These are phyloP conservation scores for Wickerhamomyces mucosus DNA, from an alignment of 805 yeast genomes.

Conservation along the genomic window DNA sequence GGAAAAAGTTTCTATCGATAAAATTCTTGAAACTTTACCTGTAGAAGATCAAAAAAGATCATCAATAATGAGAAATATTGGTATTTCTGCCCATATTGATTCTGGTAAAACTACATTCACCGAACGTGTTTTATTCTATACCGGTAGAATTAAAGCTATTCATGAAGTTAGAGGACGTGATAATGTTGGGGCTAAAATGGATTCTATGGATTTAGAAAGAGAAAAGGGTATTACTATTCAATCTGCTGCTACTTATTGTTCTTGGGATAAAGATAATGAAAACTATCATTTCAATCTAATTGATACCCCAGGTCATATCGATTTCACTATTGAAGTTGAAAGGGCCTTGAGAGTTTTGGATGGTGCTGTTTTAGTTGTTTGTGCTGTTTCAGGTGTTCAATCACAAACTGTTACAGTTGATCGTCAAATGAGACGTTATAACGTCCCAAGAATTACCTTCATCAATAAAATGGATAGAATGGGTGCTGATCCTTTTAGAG, in stretches of 20 bases:
- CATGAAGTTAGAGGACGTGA: slow-evolving; percentile 97
- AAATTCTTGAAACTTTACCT: slow-evolving; percentile 38
- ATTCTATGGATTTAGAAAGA: slow-evolving; percentile 96
- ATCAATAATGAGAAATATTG: slow-evolving; percentile 75
- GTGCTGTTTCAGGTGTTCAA: slow-evolving; percentile 98
- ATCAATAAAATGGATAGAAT: slow-evolving; percentile 98
- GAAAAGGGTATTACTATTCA: slow-evolving; percentile 98
- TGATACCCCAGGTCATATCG: slow-evolving; percentile 99
- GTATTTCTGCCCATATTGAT: slow-evolving; percentile 96
- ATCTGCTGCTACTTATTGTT: slow-evolving; percentile 97
- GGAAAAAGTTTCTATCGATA: slow-evolving; percentile 61
- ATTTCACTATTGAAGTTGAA: slow-evolving; percentile 97
- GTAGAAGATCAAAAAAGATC: slow-evolving; percentile 44
- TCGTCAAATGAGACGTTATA: slow-evolving; percentile 97
- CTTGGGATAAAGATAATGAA: slow-evolving; percentile 72
- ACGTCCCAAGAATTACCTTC: slow-evolving; percentile 93
- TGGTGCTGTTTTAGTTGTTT: slow-evolving; percentile 96
- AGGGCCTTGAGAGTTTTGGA: slow-evolving; percentile 96
- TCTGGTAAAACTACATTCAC: slow-evolving; percentile 98
- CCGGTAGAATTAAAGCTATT: slow-evolving; percentile 94
- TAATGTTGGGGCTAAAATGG: slow-evolving; percentile 99
- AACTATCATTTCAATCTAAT: slow-evolving; percentile 86
- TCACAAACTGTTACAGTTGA: slow-evolving; percentile 98
- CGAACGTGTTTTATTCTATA: slow-evolving; percentile 90
- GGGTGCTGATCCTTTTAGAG: slow-evolving; percentile 97